Base-by-base conservation (phyloP, 768 basidiomycete genomes). In the Lyophyllum decastes region DNA sequence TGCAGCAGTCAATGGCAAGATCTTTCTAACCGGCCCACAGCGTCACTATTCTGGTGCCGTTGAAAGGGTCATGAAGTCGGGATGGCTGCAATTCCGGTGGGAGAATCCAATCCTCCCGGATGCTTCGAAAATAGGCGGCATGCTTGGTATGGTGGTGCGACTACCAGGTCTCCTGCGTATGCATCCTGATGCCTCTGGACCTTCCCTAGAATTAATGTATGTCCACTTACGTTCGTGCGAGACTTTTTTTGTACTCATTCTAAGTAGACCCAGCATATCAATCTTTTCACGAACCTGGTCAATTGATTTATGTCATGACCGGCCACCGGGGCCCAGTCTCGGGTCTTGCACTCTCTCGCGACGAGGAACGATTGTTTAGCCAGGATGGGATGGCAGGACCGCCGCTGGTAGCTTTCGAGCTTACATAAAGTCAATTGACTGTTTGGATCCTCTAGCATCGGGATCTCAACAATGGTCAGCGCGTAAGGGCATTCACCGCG, bases 151-250 rank as follows among this genome's bases (percentile, higher is more conserved):
- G 47, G 26, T 35, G 52, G 81, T 80, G 22, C 83, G 84, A 21
- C 86, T 87, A 40, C 63, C 76, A 21, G 65, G 45, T 83, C 86
- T 19, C 88, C 96, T 10, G 93, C 97, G 17, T 94, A 88, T 95
- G 78, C 95, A 98, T 54, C 88, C 89, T 3, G 95, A 98, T 71
- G 97, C 12, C 75, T 99, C 9, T 99, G 95, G 94, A 82, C 89
- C 17, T 78, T 98, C 56, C 87, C 91, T 22, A 96, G 97, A 16
- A 90, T 89, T 33, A 83, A 92, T 65, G 95, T 95, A 72, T 61
- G 87, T 61, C 11, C 55, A 54, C 34, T 54, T 57, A 60, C 49
- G 61, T 64, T 45, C 19, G 48, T 38, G 54, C 10, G 26, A 48
- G 46, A 24, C n/a, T n/a, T 51, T 46, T 27, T 50, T 26, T 21